These are phyloP conservation scores for Acanthamoeba sp. DNA, from an alignment of 208 protist species.

Conservation along the genomic window DNA sequence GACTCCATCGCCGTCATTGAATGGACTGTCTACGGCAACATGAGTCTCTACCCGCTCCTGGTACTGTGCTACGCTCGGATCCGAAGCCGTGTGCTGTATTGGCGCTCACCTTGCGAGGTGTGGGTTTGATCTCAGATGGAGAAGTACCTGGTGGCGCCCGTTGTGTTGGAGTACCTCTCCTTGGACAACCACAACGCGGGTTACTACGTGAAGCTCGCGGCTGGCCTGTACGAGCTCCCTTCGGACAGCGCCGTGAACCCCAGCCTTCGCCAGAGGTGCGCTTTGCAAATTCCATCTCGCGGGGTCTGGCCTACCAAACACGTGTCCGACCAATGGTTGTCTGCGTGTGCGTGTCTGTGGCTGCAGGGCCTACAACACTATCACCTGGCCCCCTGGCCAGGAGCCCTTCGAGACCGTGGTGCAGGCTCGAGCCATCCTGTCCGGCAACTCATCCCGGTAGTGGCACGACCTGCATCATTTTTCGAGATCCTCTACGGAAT, in stretches of 20 bases:
- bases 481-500: neutral
- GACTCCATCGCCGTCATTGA: slow-evolving; percentile 75
- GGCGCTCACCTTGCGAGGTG: neutral
- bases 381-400: slow-evolving; percentile 51
- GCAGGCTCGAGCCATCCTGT: slow-evolving; percentile 32
- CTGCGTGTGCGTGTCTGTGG: neutral
- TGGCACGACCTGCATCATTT: too few species aligned
- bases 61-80: neutral
- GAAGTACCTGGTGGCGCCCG: slow-evolving; percentile 38
- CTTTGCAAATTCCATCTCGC: neutral
- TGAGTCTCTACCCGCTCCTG: slow-evolving; percentile 71
- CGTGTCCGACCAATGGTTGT: too few species aligned
- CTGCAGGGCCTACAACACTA: slow-evolving; percentile 55
- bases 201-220: slow-evolving; percentile 19
- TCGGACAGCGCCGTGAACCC: slow-evolving; percentile 55
- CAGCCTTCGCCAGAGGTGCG: neutral
- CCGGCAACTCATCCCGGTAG: too few species aligned
- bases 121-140: slow-evolving; percentile 29
- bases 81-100: too few species aligned
- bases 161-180: slow-evolving; percentile 12
- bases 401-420: slow-evolving; percentile 72
- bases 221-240: slow-evolving; percentile 4
- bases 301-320: neutral
- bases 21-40: slow-evolving; percentile 62
- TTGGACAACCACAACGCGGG: slow-evolving; percentile 46